phyloP scores from a whole-genome alignment of 768 basidiomycete species.

The Hydnomerulius pinastri region DNA sequence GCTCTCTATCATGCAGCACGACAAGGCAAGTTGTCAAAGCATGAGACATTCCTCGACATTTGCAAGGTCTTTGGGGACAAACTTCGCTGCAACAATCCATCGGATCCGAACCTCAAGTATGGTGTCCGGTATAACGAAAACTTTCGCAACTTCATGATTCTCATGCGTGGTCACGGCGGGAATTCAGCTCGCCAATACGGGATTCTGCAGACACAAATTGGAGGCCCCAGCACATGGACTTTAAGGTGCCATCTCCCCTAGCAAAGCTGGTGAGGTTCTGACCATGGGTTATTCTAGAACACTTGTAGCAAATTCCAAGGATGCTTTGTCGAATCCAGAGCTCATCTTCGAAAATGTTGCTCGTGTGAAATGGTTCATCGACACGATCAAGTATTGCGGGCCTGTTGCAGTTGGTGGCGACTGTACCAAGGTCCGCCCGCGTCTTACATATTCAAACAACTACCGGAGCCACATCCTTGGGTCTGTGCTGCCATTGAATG shows the following conservation, averaged over 20 bases:
- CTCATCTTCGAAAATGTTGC: conserved; percentile 29
- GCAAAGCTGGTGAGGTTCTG: neutral
- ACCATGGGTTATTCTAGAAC: conserved; percentile 15
- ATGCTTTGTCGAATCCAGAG: conserved; percentile 25
- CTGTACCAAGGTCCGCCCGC: conserved; percentile 29
- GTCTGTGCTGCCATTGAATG: conserved; percentile 14
- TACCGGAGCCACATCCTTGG: conserved; percentile 31
- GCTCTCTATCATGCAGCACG: conserved; percentile 11
- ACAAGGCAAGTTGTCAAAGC: conserved; percentile 13
- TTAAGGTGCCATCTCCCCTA: neutral
- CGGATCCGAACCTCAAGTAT: conserved; percentile 11
- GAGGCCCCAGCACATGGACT: neutral
- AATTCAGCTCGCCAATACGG: conserved; percentile 17
- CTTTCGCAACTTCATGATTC: conserved; percentile 20
- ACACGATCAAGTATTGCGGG: conserved; percentile 18
- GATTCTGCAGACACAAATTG: conserved; percentile 4
- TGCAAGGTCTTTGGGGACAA: conserved; percentile 13
- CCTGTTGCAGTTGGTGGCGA: conserved; percentile 29
- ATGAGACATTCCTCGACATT: conserved; percentile 13
- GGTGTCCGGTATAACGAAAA: conserved; percentile 17
- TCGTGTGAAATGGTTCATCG: conserved; percentile 23
- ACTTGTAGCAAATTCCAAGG: conserved; percentile 22
- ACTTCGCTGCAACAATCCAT: neutral
- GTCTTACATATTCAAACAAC: conserved; percentile 26
- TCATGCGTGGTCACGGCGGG: conserved; percentile 15